Evolutionary conservation across 2,329 filamentous ascomycete genomes (phyloP).

Genomic region (Ceratocystis variospora): DNA sequence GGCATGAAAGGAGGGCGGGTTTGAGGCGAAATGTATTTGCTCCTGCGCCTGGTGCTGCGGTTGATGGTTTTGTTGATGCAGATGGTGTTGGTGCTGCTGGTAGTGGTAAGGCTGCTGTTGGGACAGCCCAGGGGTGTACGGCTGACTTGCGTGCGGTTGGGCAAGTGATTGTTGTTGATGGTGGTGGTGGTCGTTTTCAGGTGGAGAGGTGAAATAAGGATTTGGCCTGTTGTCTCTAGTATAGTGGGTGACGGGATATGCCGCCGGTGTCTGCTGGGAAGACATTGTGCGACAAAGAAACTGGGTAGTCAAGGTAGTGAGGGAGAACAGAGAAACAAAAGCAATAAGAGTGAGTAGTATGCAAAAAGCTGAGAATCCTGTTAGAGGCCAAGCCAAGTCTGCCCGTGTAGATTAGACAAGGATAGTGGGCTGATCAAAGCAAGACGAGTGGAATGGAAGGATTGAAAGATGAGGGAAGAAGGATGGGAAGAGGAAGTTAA

Average conservation of each 20-base stretch:
- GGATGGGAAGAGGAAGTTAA: neutral
- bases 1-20: no score
- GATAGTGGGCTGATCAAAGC: neutral
- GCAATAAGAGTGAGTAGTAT: neutral
- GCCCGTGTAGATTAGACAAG: neutral
- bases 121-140: no score
- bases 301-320: neutral
- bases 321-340: conserved; percentile 10
- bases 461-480: neutral
- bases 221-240: neutral
- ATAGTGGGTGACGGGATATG: neutral
- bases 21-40: no score
- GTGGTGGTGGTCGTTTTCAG: neutral
- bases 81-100: no score
- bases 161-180: neutral
- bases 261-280: neutral
- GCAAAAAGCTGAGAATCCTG: neutral
- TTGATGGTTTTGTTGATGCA: neutral
- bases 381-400: neutral
- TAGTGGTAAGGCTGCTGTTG: no score
- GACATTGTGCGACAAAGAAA: conserved; percentile 1
- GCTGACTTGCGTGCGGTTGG: no score
- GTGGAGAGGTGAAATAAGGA: neutral
- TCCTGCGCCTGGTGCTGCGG: neutral
- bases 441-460: neutral